Percentiles rank a stretch among this genome's conserved stretches.
These are phyloP conservation scores for Ophiocordyceps unilateralis DNA, from an alignment of 2,329 filamentous ascomycete species.

Conservation along the genomic window DNA sequence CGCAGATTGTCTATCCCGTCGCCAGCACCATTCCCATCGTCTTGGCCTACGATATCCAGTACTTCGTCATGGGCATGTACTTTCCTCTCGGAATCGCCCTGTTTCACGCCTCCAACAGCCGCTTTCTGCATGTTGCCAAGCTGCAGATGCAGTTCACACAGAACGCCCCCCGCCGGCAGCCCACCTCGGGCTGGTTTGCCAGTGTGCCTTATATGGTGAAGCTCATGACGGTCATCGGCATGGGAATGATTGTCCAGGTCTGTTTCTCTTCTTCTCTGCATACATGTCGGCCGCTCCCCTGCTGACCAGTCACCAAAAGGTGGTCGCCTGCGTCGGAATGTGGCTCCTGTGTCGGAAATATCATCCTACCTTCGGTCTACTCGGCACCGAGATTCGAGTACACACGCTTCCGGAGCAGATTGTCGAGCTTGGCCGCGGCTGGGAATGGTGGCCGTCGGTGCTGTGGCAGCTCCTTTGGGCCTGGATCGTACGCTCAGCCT, in stretches of 20 bases:
- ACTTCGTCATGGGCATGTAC: constrained; percentile 42
- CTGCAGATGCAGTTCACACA: constrained; percentile 24
- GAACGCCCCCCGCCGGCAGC: neutral
- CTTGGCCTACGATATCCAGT: constrained; percentile 30
- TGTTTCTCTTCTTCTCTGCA: neutral
- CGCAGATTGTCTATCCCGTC: constrained; percentile 24
- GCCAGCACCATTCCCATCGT: constrained; percentile 21
- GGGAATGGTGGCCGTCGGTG: constrained; percentile 43
- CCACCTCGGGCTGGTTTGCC: neutral
- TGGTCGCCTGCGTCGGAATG: constrained; percentile 33
- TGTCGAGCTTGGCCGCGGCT: constrained; percentile 26
- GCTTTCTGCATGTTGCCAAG: constrained; percentile 31
- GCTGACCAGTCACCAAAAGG: constrained; percentile 15
- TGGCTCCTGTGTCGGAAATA: constrained; percentile 41
- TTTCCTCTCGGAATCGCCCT: constrained; percentile 39
- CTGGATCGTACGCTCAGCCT: constrained; percentile 21
- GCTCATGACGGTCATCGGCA: constrained; percentile 25
- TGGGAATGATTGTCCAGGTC: constrained; percentile 33
- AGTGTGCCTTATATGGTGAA: constrained; percentile 7
- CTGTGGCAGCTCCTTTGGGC: constrained; percentile 38
- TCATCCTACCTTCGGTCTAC: constrained; percentile 31
- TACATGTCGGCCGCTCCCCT: too few species aligned
- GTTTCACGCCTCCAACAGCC: constrained; percentile 38
- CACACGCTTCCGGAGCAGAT: constrained; percentile 21
- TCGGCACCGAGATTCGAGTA: constrained; percentile 16